Evolutionary conservation across 179 eudicot species (phyloP).

Genomic region (Spergularia azorica): DNA sequence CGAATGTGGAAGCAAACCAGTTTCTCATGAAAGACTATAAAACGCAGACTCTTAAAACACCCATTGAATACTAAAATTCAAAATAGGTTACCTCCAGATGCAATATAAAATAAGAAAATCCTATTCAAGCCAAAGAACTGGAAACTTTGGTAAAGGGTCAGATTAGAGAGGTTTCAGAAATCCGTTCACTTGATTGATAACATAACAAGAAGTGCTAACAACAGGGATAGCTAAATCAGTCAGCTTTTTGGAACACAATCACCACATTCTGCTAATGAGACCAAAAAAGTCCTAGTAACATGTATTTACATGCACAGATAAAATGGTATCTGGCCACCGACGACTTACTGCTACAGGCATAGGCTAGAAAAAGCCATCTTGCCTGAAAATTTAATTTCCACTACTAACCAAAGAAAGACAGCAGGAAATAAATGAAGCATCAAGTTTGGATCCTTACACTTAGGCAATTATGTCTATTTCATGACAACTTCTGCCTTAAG

Average conservation of each 20-base stretch:
- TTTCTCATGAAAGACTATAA: too few species aligned
- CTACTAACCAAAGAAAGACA: neutral
- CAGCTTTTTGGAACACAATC: neutral
- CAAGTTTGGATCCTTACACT: slow-evolving; percentile 23
- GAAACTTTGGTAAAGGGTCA: too few species aligned
- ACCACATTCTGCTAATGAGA: neutral
- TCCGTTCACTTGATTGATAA: too few species aligned
- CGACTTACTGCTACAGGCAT: neutral
- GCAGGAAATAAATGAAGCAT: neutral
- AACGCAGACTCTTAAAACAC: too few species aligned
- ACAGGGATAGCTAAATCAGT: too few species aligned
- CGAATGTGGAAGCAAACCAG: too few species aligned
- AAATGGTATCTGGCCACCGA: neutral
- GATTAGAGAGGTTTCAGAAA: too few species aligned
- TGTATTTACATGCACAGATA: neutral
- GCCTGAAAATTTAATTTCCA: neutral
- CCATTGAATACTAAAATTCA: too few species aligned
- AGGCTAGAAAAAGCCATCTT: slow-evolving; percentile 2
- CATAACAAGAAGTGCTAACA: too few species aligned
- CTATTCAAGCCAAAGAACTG: too few species aligned
- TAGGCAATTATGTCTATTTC: slow-evolving; percentile 9
- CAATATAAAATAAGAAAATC: too few species aligned
- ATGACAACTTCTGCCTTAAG: slow-evolving; percentile 5
- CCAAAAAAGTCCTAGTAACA: neutral
- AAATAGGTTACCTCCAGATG: too few species aligned